Evolutionary conservation across 495 filamentous ascomycete species (phyloP), one percentile per base, ranked within the genome.

Genomic region (Pyronema omphalodes): DNA sequence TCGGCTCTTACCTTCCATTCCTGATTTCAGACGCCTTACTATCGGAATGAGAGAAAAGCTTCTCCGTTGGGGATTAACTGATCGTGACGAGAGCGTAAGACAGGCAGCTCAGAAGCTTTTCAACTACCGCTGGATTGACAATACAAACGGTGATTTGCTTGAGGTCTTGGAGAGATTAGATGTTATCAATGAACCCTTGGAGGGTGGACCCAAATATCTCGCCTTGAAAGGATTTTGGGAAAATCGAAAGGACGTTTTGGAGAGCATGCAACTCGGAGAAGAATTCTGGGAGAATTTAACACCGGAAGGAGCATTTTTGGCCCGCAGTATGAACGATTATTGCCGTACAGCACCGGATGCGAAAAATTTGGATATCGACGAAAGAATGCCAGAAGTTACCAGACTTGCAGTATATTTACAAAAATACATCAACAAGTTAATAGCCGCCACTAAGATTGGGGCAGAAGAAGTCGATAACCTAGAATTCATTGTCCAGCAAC

Each of bases 141-240:
- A 95, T 65, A 91, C 86, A 62, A 87, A 84, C 4, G 80, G 82
- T 3, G 78, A 76, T 37, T 73, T 99, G 6, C 73, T 93, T 0
- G 93, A 96, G 66, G 74, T 99, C 0, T 72, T 99, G 23, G 91
- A 99, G 68, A 81, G 91, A 55, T 88, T 99, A 55, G 88, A 96
- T 62, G 76, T 95, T 9, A 76, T 88, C 55, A 91, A 88, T 61
- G 87, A 91, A 9, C 87, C 88, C 14, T 76, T 82, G 19, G 88
- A 95, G 64, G 83, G 81, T 57, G 91, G 91, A 3, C 84, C 95
- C 39, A 88, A 84, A 0, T 75, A 87, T 17, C 85, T 93, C 60
- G 91, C 93, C 3, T 89, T 99, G 84, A 80, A 77, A 55, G 82
- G 84, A 47, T 96, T 99, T 71, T 99, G 91, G 91, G 82, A 87